Percentiles rank a stretch among this genome's conserved stretches.
These are phyloP conservation scores for Acrocalymma vagum DNA, from an alignment of 2,329 filamentous ascomycete genomes.

Conservation along the genomic window DNA sequence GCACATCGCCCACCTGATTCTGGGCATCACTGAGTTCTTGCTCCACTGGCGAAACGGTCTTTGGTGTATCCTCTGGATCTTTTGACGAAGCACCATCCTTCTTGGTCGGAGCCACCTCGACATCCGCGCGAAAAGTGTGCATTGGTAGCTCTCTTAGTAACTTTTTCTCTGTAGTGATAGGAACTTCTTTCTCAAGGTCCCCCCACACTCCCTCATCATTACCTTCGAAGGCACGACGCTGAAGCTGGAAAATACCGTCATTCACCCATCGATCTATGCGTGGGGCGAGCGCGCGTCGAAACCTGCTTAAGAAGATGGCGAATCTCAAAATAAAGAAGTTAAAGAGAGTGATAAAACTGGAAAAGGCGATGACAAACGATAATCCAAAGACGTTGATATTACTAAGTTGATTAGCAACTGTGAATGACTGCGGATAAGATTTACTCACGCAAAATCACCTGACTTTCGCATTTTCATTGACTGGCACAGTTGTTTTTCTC, in stretches of 20 bases:
- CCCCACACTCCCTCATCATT: constrained; percentile 6
- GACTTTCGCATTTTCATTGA: constrained; percentile 25
- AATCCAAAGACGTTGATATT: constrained; percentile 15
- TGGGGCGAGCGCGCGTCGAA: constrained; percentile 5
- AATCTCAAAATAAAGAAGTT: constrained; percentile 8
- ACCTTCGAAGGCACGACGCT: constrained; percentile 12
- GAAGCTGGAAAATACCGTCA: constrained; percentile 12
- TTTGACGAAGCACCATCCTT: no score
- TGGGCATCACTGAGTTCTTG: no score
- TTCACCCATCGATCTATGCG: constrained; percentile 15
- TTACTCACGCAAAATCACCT: constrained; percentile 26
- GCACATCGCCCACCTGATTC: no score
- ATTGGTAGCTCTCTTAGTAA: not conserved
- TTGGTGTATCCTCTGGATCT: no score
- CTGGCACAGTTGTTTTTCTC: constrained; percentile 21
- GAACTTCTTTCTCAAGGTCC: constrained; percentile 8
- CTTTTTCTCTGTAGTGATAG: not conserved
- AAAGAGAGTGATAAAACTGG: not conserved
- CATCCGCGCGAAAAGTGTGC: no score
- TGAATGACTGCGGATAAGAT: not conserved
- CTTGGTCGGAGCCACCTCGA: no score
- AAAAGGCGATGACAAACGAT: constrained; percentile 4
- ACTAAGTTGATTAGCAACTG: constrained; percentile 3
- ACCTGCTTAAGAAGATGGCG: constrained; percentile 7
- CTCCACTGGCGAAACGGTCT: no score